Evolutionary conservation across 192 early-diverging fungal genomes (phyloP), one percentile per base, ranked within the genome.

Genomic region (Funneliformis mosseae): DNA sequence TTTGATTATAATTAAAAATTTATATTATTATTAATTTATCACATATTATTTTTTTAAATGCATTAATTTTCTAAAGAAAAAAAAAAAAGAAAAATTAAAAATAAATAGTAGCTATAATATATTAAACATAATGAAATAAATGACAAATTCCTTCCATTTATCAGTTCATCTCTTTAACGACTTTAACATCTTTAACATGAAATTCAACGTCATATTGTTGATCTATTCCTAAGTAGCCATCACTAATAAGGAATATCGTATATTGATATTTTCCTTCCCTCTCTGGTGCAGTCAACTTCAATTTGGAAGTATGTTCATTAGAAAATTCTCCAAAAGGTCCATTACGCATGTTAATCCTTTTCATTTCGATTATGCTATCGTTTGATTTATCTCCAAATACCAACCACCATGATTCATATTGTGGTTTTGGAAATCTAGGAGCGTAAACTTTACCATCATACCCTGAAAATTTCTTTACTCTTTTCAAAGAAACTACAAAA

Each of bases 331-430:
- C 63, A 21, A 59, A 61, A 5, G 42, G 14, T 33, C 83, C 88
- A 67, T 82, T 92, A 14, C 91, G 86, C 88, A 92, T 92, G 46
- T 91, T 88, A 10, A 95, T 84, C 21, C 96, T 87, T 88, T 95
- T 97, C 74, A 97, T 66, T 4, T 92, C 94, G 67, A 97, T 62
- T 66, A 99, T 79, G 67, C 94, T 93, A 61, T 94, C 89, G 4
- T 76, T 64, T 50, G 78, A 82, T 4, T 38, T 84, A 67, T 96
- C 90, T 1, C 92, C 96, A 9, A 98, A 83, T 9, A 97, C 88
- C 5, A 95, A 78, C 94, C 95, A 99, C 95, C 96, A 99, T 0
- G 95, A 93, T 81, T 99, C 97, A 83, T 92, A 94, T 83, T 98
- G 96, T 8, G 90, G 86, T 81, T 98, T 98, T 21, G 96, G 94